Evolutionary conservation across 2,329 filamentous ascomycete genomes (phyloP).

Genomic region (Cladosporium austrohemisphaericum): DNA sequence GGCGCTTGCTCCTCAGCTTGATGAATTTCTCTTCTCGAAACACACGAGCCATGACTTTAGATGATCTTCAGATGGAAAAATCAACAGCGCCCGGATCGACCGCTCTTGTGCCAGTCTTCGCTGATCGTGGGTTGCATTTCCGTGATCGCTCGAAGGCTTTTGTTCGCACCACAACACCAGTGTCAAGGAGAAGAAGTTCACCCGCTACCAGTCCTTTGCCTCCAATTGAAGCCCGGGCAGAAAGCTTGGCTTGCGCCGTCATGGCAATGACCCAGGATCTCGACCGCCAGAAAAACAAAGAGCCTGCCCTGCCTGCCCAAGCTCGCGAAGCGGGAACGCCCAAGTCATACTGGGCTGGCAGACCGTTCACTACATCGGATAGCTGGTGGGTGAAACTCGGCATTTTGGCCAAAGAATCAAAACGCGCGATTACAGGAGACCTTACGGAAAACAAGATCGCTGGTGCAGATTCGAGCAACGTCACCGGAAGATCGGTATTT

Average conservation of each 20-base stretch:
- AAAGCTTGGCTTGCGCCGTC: background rate
- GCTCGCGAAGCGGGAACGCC: too few relatives aligned
- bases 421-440: background rate
- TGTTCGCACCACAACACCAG: background rate
- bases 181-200: background rate
- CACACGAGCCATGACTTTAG: background rate
- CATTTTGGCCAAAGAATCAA: background rate
- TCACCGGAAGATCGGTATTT: background rate
- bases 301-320: background rate
- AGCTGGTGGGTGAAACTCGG: background rate
- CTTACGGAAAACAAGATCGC: background rate
- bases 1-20: conserved; percentile 19
- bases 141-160: conserved; percentile 7
- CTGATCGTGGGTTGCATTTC: conserved; percentile 5
- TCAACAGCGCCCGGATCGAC: background rate
- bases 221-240: background rate
- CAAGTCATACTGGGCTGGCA: background rate
- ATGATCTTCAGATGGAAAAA: background rate
- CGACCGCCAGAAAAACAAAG: background rate
- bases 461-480: background rate
- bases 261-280: background rate
- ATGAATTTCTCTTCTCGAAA: conserved; percentile 16
- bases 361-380: background rate
- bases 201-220: background rate
- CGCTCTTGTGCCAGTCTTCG: background rate